Percentiles rank a stretch among this genome's conserved stretches.
phyloP scores from a whole-genome alignment of 306 rosid species.

The Castanea sativa region DNA sequence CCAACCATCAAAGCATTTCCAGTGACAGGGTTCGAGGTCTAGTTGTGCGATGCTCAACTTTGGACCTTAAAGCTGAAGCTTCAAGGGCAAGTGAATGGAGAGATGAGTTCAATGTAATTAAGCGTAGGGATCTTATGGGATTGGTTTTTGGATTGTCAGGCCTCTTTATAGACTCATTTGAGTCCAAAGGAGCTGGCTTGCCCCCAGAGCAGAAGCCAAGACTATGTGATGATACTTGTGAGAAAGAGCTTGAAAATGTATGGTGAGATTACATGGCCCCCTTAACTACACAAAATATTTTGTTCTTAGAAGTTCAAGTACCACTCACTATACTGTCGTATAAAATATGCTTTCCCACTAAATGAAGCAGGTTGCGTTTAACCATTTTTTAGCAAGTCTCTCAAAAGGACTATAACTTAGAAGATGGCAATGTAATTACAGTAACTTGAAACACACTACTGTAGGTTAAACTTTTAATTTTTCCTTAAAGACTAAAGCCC shows the following conservation, averaged over 20 bases:
- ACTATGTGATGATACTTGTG: constrained; percentile 73
- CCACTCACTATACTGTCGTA: not conserved
- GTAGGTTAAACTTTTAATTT: not conserved
- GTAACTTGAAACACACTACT: not conserved
- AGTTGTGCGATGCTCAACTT: constrained; percentile 27
- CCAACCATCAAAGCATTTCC: constrained; percentile 34
- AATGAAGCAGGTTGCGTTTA: not conserved
- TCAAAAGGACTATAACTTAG: not conserved
- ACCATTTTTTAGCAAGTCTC: not conserved
- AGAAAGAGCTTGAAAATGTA: constrained; percentile 98
- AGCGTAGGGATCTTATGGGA: constrained; percentile 71
- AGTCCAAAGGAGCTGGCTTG: constrained; percentile 81
- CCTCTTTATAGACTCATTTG: constrained; percentile 42
- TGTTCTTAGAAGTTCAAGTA: not conserved
- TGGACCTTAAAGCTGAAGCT: constrained; percentile 25
- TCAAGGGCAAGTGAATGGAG: constrained; percentile 30
- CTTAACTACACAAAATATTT: constrained; percentile 13
- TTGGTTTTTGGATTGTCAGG: constrained; percentile 58
- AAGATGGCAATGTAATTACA: not conserved
- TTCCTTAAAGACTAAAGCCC: too few species aligned
- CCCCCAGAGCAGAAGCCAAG: constrained; percentile 85
- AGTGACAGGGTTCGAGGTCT: constrained; percentile 31
- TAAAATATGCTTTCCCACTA: constrained; percentile 14
- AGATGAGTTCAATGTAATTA: constrained; percentile 28
- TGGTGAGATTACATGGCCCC: constrained; percentile 70